A percentile compares a stretch with the other conserved stretches of the same genome.
Conservation (phyloP, 73 alveolate species). For the Blepharisma stoltei region DNA sequence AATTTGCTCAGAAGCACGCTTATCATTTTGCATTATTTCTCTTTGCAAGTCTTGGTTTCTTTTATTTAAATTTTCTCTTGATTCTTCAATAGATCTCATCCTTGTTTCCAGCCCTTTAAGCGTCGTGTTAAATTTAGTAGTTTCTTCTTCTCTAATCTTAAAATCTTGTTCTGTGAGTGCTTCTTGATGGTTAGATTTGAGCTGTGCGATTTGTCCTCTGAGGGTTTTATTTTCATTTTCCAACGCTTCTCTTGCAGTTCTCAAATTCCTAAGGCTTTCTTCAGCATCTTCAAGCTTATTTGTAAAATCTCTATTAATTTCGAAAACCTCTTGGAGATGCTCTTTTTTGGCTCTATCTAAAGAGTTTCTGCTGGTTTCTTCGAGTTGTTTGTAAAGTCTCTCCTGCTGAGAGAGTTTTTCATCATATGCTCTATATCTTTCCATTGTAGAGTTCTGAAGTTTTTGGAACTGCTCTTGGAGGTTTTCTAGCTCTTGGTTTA, state of each 20-base stretch:
- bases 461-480: conserved; percentile 39
- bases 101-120: conserved; percentile 5
- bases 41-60: background rate
- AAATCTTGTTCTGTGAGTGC: background rate
- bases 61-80: conserved; percentile 27
- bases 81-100: conserved; percentile 3
- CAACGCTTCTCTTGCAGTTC: conserved; percentile 17
- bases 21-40: background rate
- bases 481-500: conserved; percentile 30
- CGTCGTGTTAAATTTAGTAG: conserved; percentile 11
- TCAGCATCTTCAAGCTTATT: background rate
- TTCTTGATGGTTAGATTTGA: conserved; percentile 20
- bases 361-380: conserved; percentile 33
- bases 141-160: conserved; percentile 34
- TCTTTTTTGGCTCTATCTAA: conserved; percentile 38
- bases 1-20: background rate
- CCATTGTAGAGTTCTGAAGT: conserved; percentile 31
- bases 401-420: conserved; percentile 36
- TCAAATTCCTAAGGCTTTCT: conserved; percentile 31
- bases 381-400: conserved; percentile 34
- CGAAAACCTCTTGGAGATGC: conserved; percentile 32
- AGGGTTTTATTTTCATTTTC: conserved; percentile 21
- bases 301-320: conserved; percentile 36
- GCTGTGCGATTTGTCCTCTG: background rate
- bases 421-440: conserved; percentile 32